Percentiles rank a stretch among this genome's conserved stretches.
These are phyloP conservation scores for Leccinum sublutescens DNA, from an alignment of 768 basidiomycete species.

Conservation along the genomic window DNA sequence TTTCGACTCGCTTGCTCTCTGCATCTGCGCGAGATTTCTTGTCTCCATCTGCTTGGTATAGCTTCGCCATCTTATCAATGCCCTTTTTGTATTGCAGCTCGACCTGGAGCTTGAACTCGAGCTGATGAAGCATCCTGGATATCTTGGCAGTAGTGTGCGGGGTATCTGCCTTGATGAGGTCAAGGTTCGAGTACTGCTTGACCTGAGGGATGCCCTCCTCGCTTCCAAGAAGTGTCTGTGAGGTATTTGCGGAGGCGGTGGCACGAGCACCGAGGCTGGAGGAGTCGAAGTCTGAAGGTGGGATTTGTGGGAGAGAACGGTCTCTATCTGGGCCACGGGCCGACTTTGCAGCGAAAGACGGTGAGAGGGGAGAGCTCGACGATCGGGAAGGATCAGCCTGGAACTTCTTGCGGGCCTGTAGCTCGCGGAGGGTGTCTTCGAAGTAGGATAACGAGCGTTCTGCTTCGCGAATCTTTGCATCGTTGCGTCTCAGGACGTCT, in stretches of 20 bases:
- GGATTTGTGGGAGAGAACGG: conserved; percentile 44
- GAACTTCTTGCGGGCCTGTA: conserved; percentile 73
- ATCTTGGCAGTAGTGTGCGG: conserved; percentile 96
- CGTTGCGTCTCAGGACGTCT: conserved; percentile 79
- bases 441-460: conserved; percentile 85
- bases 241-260: conserved; percentile 38
- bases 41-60: conserved; percentile 96
- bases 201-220: conserved; percentile 44
- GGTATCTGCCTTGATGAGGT: conserved; percentile 96
- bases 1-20: conserved; percentile 90
- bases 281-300: conserved; percentile 49
- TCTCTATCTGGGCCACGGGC: conserved; percentile 29
- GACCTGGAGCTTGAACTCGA: conserved; percentile 98
- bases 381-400: conserved; percentile 58
- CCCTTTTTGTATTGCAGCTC: conserved; percentile 98
- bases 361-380: conserved; percentile 37
- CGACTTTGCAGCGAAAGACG: conserved; percentile 18
- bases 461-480: conserved; percentile 84
- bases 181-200: conserved; percentile 80
- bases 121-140: conserved; percentile 95
- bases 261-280: conserved; percentile 32
- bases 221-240: conserved; percentile 39
- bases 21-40: conserved; percentile 93
- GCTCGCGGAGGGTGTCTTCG: conserved; percentile 78
- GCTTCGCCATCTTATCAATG: conserved; percentile 98